phyloP scores from a whole-genome alignment of 192 early-diverging fungal genomes.

The Entomortierella lignicola region DNA sequence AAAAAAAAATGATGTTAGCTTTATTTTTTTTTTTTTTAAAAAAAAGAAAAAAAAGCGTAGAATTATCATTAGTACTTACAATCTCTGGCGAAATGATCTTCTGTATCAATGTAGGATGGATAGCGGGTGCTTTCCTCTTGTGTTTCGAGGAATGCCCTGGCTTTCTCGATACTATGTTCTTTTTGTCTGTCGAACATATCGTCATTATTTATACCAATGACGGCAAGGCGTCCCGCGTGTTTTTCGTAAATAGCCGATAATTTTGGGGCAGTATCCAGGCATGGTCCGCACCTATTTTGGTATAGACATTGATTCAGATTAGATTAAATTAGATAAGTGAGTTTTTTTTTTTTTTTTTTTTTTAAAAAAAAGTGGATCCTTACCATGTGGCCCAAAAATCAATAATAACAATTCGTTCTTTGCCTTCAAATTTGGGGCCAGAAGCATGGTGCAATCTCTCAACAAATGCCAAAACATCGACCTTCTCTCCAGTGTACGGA shows the following conservation, averaged over 20 bases:
- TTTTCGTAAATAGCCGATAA: slow-evolving; percentile 34
- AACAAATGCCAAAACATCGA: slow-evolving; percentile 6
- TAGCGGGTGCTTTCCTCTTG: slow-evolving; percentile 23
- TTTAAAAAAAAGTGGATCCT: not conserved
- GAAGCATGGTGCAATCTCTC: slow-evolving; percentile 8
- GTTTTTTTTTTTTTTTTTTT: not conserved
- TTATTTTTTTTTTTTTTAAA: no score
- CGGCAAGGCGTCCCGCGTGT: slow-evolving; percentile 23
- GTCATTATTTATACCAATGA: slow-evolving; percentile 41
- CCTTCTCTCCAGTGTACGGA: slow-evolving; percentile 4
- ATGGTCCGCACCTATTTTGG: slow-evolving; percentile 42
- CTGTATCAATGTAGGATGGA: slow-evolving; percentile 23
- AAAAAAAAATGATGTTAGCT: no score
- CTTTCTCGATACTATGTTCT: not conserved
- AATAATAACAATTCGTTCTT: slow-evolving; percentile 30
- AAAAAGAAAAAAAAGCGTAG: no score
- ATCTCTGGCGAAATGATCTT: slow-evolving; percentile 14
- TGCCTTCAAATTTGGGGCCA: slow-evolving; percentile 16
- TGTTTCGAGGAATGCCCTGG: slow-evolving; percentile 21
- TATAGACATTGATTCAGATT: no score
- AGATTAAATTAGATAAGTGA: no score
- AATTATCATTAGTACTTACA: no score
- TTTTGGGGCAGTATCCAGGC: slow-evolving; percentile 19
- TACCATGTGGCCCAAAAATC: slow-evolving; percentile 54
- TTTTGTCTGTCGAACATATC: slow-evolving; percentile 5